phyloP scores from a whole-genome alignment of 495 filamentous ascomycete genomes.

The Penicillium robsamsonii region DNA sequence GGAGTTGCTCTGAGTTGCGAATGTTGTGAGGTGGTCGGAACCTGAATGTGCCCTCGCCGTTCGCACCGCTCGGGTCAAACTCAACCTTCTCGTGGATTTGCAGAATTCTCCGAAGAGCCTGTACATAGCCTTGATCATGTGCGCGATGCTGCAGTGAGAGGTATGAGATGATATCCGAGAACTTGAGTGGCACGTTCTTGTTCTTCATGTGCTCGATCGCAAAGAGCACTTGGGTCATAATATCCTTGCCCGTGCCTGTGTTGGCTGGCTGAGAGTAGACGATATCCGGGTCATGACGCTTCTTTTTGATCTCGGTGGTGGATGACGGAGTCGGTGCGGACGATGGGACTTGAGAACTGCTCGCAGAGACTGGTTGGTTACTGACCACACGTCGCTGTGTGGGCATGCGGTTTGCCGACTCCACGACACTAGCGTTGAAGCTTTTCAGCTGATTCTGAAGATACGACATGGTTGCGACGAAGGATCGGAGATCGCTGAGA shows the following conservation, averaged over 20 bases:
- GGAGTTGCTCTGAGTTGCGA: constrained; percentile 66
- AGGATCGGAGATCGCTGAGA: not conserved
- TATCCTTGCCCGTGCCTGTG: constrained; percentile 72
- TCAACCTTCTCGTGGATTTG: constrained; percentile 64
- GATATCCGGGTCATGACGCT: constrained; percentile 55
- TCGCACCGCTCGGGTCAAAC: constrained; percentile 59
- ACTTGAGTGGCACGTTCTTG: constrained; percentile 67
- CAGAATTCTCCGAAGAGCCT: constrained; percentile 44
- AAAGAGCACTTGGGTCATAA: constrained; percentile 81
- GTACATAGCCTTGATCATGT: constrained; percentile 45
- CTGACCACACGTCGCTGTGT: constrained; percentile 41
- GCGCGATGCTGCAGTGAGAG: constrained; percentile 61
- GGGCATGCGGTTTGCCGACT: constrained; percentile 44
- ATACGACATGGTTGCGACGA: constrained; percentile 40
- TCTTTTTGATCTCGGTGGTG: constrained; percentile 52
- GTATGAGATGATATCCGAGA: constrained; percentile 72
- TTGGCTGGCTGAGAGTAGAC: constrained; percentile 76
- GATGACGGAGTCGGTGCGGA: constrained; percentile 42
- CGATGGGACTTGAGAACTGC: constrained; percentile 42
- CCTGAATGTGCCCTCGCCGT: constrained; percentile 64
- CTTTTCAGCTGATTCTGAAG: constrained; percentile 48
- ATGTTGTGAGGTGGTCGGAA: constrained; percentile 82
- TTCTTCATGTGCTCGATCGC: constrained; percentile 80
- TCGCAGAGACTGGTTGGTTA: constrained; percentile 32
- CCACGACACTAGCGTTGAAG: constrained; percentile 48